These are phyloP conservation scores for Lactuca sativa DNA, from an alignment of 129 eudicot species.

Conservation along the genomic window DNA sequence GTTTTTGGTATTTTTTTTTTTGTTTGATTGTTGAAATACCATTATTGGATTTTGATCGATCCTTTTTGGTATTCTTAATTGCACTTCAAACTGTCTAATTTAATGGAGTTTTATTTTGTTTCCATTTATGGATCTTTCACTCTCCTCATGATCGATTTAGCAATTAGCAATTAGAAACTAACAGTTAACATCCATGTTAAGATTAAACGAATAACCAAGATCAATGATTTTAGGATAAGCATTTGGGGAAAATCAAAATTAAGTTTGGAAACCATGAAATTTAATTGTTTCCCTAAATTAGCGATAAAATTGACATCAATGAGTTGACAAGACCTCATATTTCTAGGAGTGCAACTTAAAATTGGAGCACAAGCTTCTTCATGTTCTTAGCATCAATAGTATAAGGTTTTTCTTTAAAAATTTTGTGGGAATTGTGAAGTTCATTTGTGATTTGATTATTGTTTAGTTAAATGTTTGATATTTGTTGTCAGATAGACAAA, in stretches of 20 bases:
- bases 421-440: slow-evolving; percentile 15
- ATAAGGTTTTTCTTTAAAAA: not conserved
- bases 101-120: slow-evolving; percentile 18
- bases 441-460: not conserved
- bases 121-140: slow-evolving; percentile 29
- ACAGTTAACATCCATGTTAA: not conserved
- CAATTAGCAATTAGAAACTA: not conserved
- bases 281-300: not conserved
- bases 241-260: slow-evolving; percentile 1
- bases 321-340: slow-evolving; percentile 9
- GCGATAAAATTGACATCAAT: not conserved
- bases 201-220: not conserved
- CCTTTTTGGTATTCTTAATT: slow-evolving; percentile 4
- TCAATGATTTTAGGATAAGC: not conserved
- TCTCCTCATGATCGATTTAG: slow-evolving; percentile 5
- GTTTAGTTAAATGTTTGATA: slow-evolving; percentile 6
- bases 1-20: not conserved
- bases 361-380: slow-evolving; percentile 9
- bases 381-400: slow-evolving; percentile 11
- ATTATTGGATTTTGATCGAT: slow-evolving; percentile 8
- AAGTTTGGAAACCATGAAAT: not conserved
- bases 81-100: not conserved
- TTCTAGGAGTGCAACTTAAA: slow-evolving; percentile 19
- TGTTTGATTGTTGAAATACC: slow-evolving; percentile 9
- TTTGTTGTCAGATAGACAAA: slow-evolving; percentile 59